Evolutionary conservation across 2,329 filamentous ascomycete genomes (phyloP).

Genomic region (Claviceps capensis): DNA sequence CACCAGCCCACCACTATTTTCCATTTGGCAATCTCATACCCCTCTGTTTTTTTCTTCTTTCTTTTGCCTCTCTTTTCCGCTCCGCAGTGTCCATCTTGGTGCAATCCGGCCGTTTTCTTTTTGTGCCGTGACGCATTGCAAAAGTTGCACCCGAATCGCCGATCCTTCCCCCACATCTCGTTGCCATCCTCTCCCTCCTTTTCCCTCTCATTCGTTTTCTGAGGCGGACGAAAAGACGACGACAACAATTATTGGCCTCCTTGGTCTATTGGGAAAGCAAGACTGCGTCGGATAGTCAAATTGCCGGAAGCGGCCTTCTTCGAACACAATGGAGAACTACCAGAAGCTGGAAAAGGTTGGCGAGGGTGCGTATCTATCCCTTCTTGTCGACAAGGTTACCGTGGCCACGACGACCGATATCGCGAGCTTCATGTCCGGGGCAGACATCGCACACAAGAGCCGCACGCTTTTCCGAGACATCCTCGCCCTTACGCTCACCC

Average conservation of each 20-base stretch:
- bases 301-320: not conserved
- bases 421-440: not conserved
- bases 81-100: no score
- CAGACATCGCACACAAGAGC: no score
- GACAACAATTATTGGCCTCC: not conserved
- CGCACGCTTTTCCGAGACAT: not conserved
- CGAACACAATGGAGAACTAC: conserved; percentile 75
- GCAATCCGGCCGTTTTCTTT: not conserved
- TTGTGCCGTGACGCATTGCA: not conserved
- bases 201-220: not conserved
- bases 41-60: not conserved
- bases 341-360: conserved; percentile 95
- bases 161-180: not conserved
- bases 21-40: not conserved
- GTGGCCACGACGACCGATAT: not conserved
- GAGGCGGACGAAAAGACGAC: not conserved
- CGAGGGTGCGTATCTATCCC: conserved; percentile 50
- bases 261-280: not conserved
- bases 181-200: not conserved
- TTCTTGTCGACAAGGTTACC: no score
- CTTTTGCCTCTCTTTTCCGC: no score
- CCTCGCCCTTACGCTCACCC: not conserved
- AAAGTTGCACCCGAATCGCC: not conserved
- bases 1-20: not conserved
- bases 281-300: not conserved